Conservation (phyloP, 1,284 basidiomycete genomes). For the Trametes versicolor region DNA sequence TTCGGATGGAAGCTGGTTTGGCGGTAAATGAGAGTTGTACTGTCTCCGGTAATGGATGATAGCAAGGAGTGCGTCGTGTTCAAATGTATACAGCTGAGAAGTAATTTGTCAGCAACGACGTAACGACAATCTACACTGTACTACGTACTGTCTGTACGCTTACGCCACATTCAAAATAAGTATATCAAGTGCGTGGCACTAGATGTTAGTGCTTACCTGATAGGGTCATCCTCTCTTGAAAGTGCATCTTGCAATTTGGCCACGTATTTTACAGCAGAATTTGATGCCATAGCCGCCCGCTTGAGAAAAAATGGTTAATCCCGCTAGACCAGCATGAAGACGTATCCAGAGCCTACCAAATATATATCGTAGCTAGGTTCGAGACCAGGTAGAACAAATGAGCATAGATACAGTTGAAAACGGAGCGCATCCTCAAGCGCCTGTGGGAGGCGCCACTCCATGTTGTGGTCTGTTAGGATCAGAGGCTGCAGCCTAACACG, state of each 20-base stretch:
- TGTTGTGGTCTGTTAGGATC: constrained; percentile 19
- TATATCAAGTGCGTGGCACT: too few species aligned
- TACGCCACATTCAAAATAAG: too few species aligned
- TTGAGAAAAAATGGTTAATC: too few species aligned
- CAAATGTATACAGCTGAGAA: neutral
- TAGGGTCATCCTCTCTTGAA: neutral
- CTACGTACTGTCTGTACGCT: neutral
- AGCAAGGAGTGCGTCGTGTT: neutral
- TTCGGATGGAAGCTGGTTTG: neutral
- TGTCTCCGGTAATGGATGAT: constrained; percentile 1
- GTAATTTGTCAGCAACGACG: neutral
- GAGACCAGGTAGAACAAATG: too few species aligned
- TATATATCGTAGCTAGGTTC: too few species aligned
- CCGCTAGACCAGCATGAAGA: too few species aligned
- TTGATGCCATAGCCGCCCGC: too few species aligned
- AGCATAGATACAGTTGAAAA: too few species aligned
- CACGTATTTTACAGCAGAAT: neutral
- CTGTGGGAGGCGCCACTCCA: too few species aligned
- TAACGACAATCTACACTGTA: too few species aligned
- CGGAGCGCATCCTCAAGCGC: neutral
- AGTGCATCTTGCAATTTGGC: neutral
- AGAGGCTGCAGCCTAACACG: constrained; percentile 19
- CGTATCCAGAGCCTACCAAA: too few species aligned
- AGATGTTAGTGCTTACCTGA: neutral
- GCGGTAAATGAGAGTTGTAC: neutral